Evolutionary conservation across 805 yeast species (phyloP), one percentile per base, ranked within the genome.

Genomic region (Tetrapisispora iriomotensis): DNA sequence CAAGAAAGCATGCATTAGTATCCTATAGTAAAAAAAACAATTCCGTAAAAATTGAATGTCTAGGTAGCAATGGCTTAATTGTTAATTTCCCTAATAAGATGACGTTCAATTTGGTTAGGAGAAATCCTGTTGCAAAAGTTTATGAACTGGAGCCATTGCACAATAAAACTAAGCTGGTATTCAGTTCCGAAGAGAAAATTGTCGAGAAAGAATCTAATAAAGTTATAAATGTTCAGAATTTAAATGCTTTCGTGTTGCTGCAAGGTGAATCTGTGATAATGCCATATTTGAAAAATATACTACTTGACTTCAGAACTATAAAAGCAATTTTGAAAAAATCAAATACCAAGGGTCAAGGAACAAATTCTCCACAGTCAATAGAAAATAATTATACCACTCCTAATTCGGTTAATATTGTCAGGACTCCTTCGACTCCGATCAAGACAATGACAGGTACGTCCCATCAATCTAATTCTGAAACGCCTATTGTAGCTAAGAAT

Each of bases 21-120:
- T 62, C 69, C 20, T 77, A 72, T 53, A 54, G 65, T 22, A 49
- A 64, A 1, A 53, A 51, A 3, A 56, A 57, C 9, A 63, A 71
- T 25, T 49, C 66, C 34, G 57, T 85, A 33, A 65, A 62, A 13
- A 56, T 90, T 37, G 72, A 72, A 33, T 90, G 96, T 59, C 58
- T 76, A 39, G 96, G 97, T 3, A 73, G 77, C 62, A 90, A 90
- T 58, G 96, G 96, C 9, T 63, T 83, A 37, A 70, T 73, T 8
- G 72, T 87, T 15, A 67, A 72, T 4, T 71, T 85, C 29, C 92
- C 95, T 0, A 61, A 57, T 15, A 49, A 52, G 15, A 46, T 66
- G 10, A 47, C 57, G 14, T 67, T 68, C 31, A 61, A 62, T n/a
- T 49, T 52, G 25, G 36, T 53, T 6, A 43, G 40, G 25, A 44